Percentiles rank a stretch among this genome's conserved stretches.
Evolutionary conservation across 2,329 filamentous ascomycete species (phyloP).

Genomic region (Cercospora sesami): DNA sequence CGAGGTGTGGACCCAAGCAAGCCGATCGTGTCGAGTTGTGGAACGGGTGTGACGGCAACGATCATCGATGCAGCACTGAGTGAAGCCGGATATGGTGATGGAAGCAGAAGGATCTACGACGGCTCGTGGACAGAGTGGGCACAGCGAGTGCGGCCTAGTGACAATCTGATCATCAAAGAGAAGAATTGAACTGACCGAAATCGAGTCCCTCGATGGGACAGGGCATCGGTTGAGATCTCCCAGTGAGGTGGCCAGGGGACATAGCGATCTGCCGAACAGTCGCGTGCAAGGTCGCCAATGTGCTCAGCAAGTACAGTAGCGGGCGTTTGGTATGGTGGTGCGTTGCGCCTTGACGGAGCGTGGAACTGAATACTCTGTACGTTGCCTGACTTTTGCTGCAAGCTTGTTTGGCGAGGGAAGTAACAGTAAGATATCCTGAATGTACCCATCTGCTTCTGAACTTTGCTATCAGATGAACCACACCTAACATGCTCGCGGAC

Average conservation of each 20-base stretch:
- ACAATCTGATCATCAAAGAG: slow-evolving; percentile 39
- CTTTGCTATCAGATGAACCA: background rate
- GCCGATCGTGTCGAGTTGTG: slow-evolving; percentile 84
- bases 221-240: background rate
- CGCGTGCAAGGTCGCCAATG: background rate
- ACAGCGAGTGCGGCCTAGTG: slow-evolving; percentile 38
- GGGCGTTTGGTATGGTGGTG: background rate
- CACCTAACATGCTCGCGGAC: background rate
- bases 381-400: background rate
- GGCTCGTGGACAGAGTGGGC: slow-evolving; percentile 79
- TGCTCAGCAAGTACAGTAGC: background rate
- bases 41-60: slow-evolving; percentile 90
- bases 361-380: background rate
- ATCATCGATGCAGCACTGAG: slow-evolving; percentile 84
- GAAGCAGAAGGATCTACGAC: slow-evolving; percentile 74
- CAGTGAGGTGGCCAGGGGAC: background rate
- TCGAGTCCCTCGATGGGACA: background rate
- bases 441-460: background rate
- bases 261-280: background rate
- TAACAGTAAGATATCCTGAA: background rate
- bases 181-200: background rate
- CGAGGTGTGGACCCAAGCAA: slow-evolving; percentile 76
- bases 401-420: background rate
- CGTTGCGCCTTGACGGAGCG: background rate
- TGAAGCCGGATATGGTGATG: slow-evolving; percentile 71